Conservation (phyloP, 2,329 filamentous ascomycete genomes). For the Herpotrichia juniperi region DNA sequence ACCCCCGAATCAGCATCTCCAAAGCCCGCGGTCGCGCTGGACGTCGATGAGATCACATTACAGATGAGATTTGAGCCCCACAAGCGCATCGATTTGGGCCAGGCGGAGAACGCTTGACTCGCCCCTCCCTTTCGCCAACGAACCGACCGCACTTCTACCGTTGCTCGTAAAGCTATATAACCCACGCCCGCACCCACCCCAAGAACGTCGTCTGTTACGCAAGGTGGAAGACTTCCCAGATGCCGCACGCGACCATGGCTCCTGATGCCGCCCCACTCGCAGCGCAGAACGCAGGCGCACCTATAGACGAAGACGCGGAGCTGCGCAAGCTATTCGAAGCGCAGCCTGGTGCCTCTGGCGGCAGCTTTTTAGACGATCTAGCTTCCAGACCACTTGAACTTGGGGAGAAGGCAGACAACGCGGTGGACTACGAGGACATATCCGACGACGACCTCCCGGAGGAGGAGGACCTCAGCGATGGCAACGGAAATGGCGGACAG, state of each 20-base stretch:
- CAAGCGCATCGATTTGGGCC: background rate
- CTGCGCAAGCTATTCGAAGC: conserved; percentile 26
- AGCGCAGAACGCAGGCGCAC: conserved; percentile 11
- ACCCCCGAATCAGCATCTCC: background rate
- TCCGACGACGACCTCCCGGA: conserved; percentile 90
- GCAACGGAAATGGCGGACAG: conserved; percentile 22
- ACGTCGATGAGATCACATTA: background rate
- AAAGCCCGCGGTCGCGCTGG: background rate
- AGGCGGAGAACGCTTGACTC: background rate
- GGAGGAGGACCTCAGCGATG: conserved; percentile 55
- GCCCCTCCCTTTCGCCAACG: conserved; percentile 13
- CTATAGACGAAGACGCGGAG: conserved; percentile 26
- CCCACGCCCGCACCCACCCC: background rate
- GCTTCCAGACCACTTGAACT: conserved; percentile 48
- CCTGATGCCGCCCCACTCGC: conserved; percentile 16
- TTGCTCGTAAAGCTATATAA: conserved; percentile 3
- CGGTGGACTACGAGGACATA: conserved; percentile 88
- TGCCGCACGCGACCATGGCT: conserved; percentile 22
- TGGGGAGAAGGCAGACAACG: conserved; percentile 87
- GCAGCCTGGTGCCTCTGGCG: conserved; percentile 24
- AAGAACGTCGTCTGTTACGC: background rate
- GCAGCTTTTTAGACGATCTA: conserved; percentile 29
- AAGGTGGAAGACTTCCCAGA: background rate
- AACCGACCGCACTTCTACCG: conserved; percentile 18
- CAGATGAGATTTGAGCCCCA: background rate